phyloP scores from a whole-genome alignment of 192 early-diverging fungal species.

The Coemansia sp. region DNA sequence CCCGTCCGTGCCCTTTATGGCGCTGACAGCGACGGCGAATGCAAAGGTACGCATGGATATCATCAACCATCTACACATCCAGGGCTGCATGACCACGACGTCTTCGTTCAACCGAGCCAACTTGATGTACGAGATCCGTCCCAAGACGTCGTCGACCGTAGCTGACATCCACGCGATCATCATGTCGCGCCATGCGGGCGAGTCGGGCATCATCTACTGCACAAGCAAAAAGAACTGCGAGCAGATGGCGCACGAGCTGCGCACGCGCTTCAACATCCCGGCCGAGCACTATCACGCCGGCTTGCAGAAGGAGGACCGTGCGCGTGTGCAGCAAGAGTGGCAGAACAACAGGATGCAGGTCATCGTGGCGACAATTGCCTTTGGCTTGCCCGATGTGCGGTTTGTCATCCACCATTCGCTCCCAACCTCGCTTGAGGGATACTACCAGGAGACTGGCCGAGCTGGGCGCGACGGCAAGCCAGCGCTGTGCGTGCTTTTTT shows the following conservation, averaged over 20 bases:
- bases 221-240: slow-evolving; percentile 75
- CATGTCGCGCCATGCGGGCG: slow-evolving; percentile 52
- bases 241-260: slow-evolving; percentile 69
- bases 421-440: slow-evolving; percentile 88
- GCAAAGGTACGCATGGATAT: slow-evolving; percentile 83
- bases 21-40: slow-evolving; percentile 94
- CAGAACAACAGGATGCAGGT: slow-evolving; percentile 66
- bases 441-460: slow-evolving; percentile 96
- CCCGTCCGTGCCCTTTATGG: slow-evolving; percentile 83
- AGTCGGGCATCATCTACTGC: slow-evolving; percentile 94
- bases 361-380: slow-evolving; percentile 94
- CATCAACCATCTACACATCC: slow-evolving; percentile 66
- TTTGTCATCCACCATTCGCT: slow-evolving; percentile 93
- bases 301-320: slow-evolving; percentile 72
- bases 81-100: slow-evolving; percentile 63
- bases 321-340: slow-evolving; percentile 79
- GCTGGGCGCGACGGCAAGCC: slow-evolving; percentile 89
- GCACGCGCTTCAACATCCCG: slow-evolving; percentile 54
- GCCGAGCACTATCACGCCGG: slow-evolving; percentile 88
- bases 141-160: slow-evolving; percentile 59
- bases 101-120: slow-evolving; percentile 90
- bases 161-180: slow-evolving; percentile 75
- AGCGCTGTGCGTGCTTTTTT: slow-evolving; percentile 82
- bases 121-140: slow-evolving; percentile 69
- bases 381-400: slow-evolving; percentile 96